Conservation (phyloP, 164 flowering plant genomes). For the Vitis cinerea region DNA sequence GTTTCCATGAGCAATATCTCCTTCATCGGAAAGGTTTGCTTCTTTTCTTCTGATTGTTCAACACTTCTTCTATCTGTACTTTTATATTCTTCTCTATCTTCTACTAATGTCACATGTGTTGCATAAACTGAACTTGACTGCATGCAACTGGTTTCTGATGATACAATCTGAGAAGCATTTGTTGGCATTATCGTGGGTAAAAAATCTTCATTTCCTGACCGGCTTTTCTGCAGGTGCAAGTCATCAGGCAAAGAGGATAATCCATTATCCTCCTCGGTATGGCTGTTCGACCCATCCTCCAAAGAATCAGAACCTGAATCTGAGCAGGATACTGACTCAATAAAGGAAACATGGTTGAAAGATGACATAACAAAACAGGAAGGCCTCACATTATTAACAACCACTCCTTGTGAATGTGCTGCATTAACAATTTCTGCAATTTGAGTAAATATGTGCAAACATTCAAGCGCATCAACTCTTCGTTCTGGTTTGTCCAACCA, state of each 20-base stretch:
- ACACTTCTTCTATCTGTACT: constrained; percentile 18
- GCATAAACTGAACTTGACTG: constrained; percentile 42
- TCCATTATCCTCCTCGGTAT: constrained; percentile 30
- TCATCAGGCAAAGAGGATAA: constrained; percentile 30
- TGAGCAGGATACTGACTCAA: constrained; percentile 93
- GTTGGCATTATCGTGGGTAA: constrained; percentile 9
- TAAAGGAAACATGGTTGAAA: constrained; percentile 80
- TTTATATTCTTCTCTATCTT: constrained; percentile 32
- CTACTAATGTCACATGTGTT: constrained; percentile 26
- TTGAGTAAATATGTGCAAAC: constrained; percentile 87
- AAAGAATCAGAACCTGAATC: constrained; percentile 81
- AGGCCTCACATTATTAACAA: constrained; percentile 87
- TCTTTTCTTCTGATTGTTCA: constrained; percentile 45
- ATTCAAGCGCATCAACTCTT: constrained; percentile 66
- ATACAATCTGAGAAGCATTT: constrained; percentile 23
- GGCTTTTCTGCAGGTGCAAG: constrained; percentile 18
- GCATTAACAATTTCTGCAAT: constrained; percentile 73
- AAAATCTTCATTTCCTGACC: constrained; percentile 26
- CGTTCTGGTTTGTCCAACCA: constrained; percentile 89
- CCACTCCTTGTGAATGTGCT: constrained; percentile 89
- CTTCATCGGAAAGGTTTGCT: constrained; percentile 67
- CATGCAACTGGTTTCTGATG: constrained; percentile 53
- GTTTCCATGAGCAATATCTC: constrained; percentile 74
- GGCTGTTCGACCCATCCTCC: constrained; percentile 49
- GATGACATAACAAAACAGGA: constrained; percentile 96